Percentiles rank a stretch among this genome's conserved stretches.
Evolutionary conservation across 2,329 filamentous ascomycete genomes (phyloP).

Genomic region (Calonectria hongkongensis): DNA sequence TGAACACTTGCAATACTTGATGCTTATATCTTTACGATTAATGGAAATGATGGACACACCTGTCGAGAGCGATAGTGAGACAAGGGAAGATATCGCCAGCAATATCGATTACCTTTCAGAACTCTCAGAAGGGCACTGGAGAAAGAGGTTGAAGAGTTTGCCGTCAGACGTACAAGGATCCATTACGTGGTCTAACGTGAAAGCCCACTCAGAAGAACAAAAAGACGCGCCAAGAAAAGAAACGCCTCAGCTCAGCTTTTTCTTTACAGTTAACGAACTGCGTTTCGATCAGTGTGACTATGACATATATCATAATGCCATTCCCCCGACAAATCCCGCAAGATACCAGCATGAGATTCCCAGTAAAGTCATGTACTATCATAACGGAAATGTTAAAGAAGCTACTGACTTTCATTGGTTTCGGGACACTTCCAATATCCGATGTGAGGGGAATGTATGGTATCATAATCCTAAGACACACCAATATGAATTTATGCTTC

Average conservation of each 20-base stretch:
- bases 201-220: too few species aligned
- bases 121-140: too few species aligned
- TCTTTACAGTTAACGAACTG: conserved; percentile 64
- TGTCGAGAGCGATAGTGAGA: too few species aligned
- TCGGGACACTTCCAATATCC: conserved; percentile 11
- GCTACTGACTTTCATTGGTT: conserved; percentile 51
- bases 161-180: too few species aligned
- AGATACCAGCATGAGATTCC: conserved; percentile 54
- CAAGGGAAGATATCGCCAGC: too few species aligned
- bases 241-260: conserved; percentile 54
- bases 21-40: too few species aligned
- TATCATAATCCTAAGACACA: conserved; percentile 25
- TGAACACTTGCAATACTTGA: too few species aligned
- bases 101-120: too few species aligned
- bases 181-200: too few species aligned
- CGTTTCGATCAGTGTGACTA: conserved; percentile 41
- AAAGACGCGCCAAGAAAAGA: background rate
- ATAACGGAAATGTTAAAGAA: conserved; percentile 54
- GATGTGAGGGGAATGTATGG: conserved; percentile 25
- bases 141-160: too few species aligned
- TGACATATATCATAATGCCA: conserved; percentile 48
- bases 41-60: too few species aligned
- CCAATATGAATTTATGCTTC: background rate
- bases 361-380: conserved; percentile 62
- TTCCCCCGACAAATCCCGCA: conserved; percentile 54